Percentiles rank a stretch among this genome's conserved stretches.
Conservation (phyloP, 176 grass and related monocot genomes). For the Rhynchospora breviuscula region DNA sequence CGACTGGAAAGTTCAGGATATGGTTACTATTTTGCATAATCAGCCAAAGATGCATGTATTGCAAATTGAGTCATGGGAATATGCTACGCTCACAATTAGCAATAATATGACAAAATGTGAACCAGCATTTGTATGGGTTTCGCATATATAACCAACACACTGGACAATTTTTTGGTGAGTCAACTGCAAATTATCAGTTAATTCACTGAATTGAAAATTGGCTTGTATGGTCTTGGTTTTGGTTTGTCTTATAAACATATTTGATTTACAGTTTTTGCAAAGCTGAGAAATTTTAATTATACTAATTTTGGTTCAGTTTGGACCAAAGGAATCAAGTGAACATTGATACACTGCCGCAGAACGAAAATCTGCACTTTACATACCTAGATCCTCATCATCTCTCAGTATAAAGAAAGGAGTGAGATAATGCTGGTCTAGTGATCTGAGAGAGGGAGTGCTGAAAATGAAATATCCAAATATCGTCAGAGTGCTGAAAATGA, state of each 20-base stretch:
- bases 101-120: neutral
- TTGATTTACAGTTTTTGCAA: neutral
- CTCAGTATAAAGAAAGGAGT: conserved; percentile 82
- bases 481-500: conserved; percentile 36
- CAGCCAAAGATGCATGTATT: neutral
- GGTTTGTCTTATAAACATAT: neutral
- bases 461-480: conserved; percentile 4
- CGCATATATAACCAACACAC: neutral
- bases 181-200: neutral
- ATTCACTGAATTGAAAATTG: neutral
- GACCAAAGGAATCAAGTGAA: neutral
- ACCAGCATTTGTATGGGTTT: neutral
- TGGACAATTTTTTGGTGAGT: neutral
- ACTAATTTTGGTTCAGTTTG: neutral
- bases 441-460: conserved; percentile 79
- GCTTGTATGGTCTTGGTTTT: neutral
- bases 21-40: neutral
- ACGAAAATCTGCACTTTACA: neutral
- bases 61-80: neutral
- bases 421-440: conserved; percentile 75
- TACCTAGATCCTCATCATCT: conserved; percentile 35
- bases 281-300: neutral
- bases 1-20: neutral
- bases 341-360: neutral
- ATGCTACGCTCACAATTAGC: neutral